Evolutionary conservation across 2,329 filamentous ascomycete species (phyloP).

Genomic region (Cladosporium austrohemisphaericum): DNA sequence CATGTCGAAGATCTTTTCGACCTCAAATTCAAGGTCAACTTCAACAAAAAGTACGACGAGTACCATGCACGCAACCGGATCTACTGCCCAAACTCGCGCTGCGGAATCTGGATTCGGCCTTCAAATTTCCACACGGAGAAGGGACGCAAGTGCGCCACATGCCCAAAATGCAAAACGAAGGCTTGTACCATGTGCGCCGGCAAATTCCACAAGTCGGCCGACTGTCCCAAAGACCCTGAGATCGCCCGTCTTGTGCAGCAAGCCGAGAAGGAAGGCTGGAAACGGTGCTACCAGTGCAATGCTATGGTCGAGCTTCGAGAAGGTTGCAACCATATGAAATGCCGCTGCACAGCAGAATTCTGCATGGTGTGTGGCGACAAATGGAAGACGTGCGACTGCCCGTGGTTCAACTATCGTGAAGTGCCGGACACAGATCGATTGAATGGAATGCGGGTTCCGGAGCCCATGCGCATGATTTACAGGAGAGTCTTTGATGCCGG

Average conservation of each 20-base stretch:
- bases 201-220: constrained; percentile 65
- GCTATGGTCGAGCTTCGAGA: constrained; percentile 74
- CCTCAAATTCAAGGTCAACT: constrained; percentile 67
- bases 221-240: constrained; percentile 70
- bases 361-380: constrained; percentile 80
- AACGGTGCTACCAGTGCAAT: constrained; percentile 70
- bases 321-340: constrained; percentile 85
- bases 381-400: constrained; percentile 81
- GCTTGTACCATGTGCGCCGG: constrained; percentile 72
- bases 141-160: constrained; percentile 63
- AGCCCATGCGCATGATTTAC: constrained; percentile 38
- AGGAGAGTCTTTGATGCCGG: constrained; percentile 26
- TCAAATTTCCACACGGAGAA: constrained; percentile 56
- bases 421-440: constrained; percentile 52
- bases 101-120: constrained; percentile 77
- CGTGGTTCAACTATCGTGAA: constrained; percentile 65
- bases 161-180: constrained; percentile 66
- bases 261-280: constrained; percentile 67
- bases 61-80: constrained; percentile 69
- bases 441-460: constrained; percentile 51
- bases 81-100: constrained; percentile 70
- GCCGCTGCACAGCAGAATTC: constrained; percentile 77
- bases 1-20: constrained; percentile 75
- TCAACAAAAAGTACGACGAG: constrained; percentile 78
- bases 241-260: constrained; percentile 61